A percentile compares a stretch with the other conserved stretches of the same genome.
Evolutionary conservation across 257 asterid genomes (phyloP).

Genomic region (Buddleja alternifolia): DNA sequence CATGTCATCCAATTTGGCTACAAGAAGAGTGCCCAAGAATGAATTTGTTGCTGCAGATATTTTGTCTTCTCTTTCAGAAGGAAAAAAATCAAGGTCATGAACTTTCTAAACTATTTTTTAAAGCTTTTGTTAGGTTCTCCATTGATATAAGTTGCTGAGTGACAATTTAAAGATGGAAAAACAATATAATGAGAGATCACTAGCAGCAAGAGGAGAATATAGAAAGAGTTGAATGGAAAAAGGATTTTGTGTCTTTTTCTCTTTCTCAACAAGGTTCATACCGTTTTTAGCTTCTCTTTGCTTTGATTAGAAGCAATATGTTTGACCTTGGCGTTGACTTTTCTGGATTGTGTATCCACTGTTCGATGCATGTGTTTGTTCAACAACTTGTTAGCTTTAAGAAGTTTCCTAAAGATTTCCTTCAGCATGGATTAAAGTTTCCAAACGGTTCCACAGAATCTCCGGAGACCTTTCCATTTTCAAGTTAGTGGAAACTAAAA

Average conservation of each 20-base stretch:
- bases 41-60: slow-evolving; percentile 63
- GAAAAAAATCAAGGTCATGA: slow-evolving; percentile 69
- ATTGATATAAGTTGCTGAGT: slow-evolving; percentile 8
- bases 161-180: slow-evolving; percentile 8
- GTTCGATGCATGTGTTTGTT: slow-evolving; percentile 5
- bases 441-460: too few species aligned
- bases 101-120: slow-evolving; percentile 27
- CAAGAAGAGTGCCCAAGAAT: slow-evolving; percentile 44
- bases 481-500: too few species aligned
- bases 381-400: slow-evolving; percentile 2
- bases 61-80: slow-evolving; percentile 75
- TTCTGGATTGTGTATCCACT: background rate
- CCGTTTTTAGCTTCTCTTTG: background rate
- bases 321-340: slow-evolving; percentile 3
- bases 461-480: too few species aligned
- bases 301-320: background rate
- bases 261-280: background rate
- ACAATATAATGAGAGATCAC: slow-evolving; percentile 7
- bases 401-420: background rate
- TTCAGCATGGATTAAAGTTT: too few species aligned
- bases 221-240: background rate
- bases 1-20: slow-evolving; percentile 35
- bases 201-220: background rate
- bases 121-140: slow-evolving; percentile 17
- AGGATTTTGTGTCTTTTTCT: too few species aligned